Conservation (phyloP, 805 yeast species). For the fission yeast (Schizosaccharomyces pombe) region DNA sequence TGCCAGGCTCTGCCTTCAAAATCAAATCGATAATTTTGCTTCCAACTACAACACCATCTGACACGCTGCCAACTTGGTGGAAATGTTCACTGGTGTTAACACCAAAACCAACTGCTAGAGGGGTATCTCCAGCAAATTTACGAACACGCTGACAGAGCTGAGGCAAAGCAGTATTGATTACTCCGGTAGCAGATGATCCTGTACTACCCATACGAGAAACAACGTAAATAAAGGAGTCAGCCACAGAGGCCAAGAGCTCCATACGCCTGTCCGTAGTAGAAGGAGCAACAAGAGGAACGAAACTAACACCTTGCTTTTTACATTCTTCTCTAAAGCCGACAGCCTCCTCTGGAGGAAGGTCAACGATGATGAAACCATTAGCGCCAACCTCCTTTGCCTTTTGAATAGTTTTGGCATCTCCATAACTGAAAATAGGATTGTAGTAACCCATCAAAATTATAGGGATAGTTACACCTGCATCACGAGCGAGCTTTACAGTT, state of each 20-base stretch:
- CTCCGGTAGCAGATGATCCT: conserved; percentile 40
- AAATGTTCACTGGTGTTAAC: conserved; percentile 85
- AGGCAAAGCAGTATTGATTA: conserved; percentile 38
- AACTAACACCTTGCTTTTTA: conserved; percentile 38
- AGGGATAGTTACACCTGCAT: conserved; percentile 67
- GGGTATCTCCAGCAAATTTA: conserved; percentile 47
- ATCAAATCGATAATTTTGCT: conserved; percentile 54
- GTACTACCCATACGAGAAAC: conserved; percentile 97
- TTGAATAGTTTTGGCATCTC: conserved; percentile 58
- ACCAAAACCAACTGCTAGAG: conserved; percentile 92
- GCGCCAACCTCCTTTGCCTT: conserved; percentile 80
- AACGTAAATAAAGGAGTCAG: conserved; percentile 88
- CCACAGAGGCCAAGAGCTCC: conserved; percentile 51
- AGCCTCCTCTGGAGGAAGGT: conserved; percentile 96
- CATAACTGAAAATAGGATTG: conserved; percentile 76
- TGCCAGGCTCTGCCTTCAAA: conserved; percentile 27
- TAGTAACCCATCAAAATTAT: conserved; percentile 91
- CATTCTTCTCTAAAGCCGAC: conserved; percentile 58
- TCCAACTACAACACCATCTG: conserved; percentile 95
- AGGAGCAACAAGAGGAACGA: conserved; percentile 89
- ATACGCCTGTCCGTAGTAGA: conserved; percentile 83
- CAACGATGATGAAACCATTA: conserved; percentile 83
- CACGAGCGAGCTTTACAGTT: conserved; percentile 51
- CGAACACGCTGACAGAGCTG: conserved; percentile 55
- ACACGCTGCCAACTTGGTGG: conserved; percentile 45